Evolutionary conservation across 2,329 filamentous ascomycete species (phyloP), one percentile per base, ranked within the genome.

Genomic region (Pseudocercospora fuligena): DNA sequence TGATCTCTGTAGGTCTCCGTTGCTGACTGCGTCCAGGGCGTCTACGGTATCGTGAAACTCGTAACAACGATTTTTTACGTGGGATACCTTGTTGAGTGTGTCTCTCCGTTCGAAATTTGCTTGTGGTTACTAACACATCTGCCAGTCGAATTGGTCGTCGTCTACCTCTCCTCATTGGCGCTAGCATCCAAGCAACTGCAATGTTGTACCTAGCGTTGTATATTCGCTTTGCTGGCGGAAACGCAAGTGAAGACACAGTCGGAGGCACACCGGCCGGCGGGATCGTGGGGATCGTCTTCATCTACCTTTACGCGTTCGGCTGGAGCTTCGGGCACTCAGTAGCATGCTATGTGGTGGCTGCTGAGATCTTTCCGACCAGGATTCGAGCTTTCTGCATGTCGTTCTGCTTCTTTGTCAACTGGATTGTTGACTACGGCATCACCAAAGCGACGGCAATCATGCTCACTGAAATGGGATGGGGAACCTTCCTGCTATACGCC

Each of bases 391-490:
- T 70, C 65, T 70, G 69, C 63, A 70, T 70, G 67, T 56, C 65
- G 5, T 69, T 70, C 51, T 71, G 69, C 47, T 71, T 71, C 65
- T 71, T 71, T 61, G 59, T 66, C 51, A 71, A 71, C 57, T 71
- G 69, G 69, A 71, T 71, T 33, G 69, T 71, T 25, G 66, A 71
- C 65, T 71, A 71, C 27, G 69, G 67, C 11, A 67, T 69, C 60
- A 70, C 67, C 5, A 63, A 66, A 47, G 69, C 69, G 2, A 69
- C 69, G 2, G 67, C 69, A 12, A 40, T 65, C 33, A 72, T 70
- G 68, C 57, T 70, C 23, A 70, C 67, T 23, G 62, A 71, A 11
- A 66, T 70, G 68, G 69, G 67, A 14, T 68, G 61, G 25, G 68
- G 66, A 1, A 70, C 68, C 2, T 71, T 70, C 58, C 60, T 71